Evolutionary conservation across 352 stramenopile genomes (phyloP).

Genomic region (Phytopythium chamaehyphon): DNA sequence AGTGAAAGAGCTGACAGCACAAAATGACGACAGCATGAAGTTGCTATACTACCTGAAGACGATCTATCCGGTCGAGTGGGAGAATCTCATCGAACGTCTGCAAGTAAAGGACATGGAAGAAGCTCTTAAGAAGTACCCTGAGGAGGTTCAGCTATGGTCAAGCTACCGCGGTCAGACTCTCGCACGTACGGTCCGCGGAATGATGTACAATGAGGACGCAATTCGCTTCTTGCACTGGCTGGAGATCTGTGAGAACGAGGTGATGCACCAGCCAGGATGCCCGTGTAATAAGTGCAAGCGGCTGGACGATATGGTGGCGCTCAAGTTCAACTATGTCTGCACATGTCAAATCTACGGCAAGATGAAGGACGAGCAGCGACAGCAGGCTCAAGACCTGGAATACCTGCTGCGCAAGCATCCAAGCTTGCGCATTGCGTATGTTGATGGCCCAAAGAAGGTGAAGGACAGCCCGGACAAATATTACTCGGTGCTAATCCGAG

Average conservation of each 20-base stretch:
- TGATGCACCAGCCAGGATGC: slow-evolving; percentile 76
- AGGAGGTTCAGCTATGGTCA: slow-evolving; percentile 81
- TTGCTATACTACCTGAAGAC: slow-evolving; percentile 95
- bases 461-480: slow-evolving; percentile 84
- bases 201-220: slow-evolving; percentile 89
- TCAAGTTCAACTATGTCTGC: slow-evolving; percentile 89
- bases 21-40: slow-evolving; percentile 93
- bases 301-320: slow-evolving; percentile 78
- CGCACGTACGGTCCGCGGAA: slow-evolving; percentile 73
- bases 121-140: slow-evolving; percentile 74
- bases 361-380: slow-evolving; percentile 78
- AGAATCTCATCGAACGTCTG: slow-evolving; percentile 79
- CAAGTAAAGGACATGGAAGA: slow-evolving; percentile 81
- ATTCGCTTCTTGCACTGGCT: slow-evolving; percentile 86
- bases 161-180: slow-evolving; percentile 85
- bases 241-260: slow-evolving; percentile 85
- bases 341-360: slow-evolving; percentile 88
- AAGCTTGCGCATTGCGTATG: slow-evolving; percentile 70
- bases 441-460: slow-evolving; percentile 84
- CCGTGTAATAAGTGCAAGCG: slow-evolving; percentile 87
- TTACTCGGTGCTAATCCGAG: slow-evolving; percentile 76
- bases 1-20: slow-evolving; percentile 79
- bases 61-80: slow-evolving; percentile 85
- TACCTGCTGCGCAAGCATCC: slow-evolving; percentile 81
- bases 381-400: slow-evolving; percentile 75